Evolutionary conservation across 257 asterid species (phyloP).

Genomic region (Scutellaria galericulata): DNA sequence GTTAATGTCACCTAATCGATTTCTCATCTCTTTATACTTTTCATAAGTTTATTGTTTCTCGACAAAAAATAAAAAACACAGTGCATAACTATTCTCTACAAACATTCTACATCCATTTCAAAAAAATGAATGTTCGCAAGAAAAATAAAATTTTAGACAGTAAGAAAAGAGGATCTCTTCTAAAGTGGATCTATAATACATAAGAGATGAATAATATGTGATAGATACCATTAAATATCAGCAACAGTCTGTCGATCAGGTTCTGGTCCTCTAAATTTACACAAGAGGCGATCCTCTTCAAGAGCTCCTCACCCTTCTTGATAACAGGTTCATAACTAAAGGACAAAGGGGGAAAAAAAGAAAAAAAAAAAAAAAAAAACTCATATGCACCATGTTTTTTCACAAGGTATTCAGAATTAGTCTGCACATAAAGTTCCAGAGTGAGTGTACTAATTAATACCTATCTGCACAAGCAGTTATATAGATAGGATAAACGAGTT

Average conservation of each 20-base stretch:
- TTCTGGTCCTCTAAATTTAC: constrained; percentile 80
- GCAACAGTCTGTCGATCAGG: constrained; percentile 70
- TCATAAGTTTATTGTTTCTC: too few relatives aligned
- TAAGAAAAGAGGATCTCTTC: constrained; percentile 17
- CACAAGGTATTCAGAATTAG: constrained; percentile 15
- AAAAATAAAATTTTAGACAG: constrained; percentile 6
- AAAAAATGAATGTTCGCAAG: constrained; percentile 20
- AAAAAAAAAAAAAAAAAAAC: constrained; percentile 36
- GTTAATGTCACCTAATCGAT: too few relatives aligned
- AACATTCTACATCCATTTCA: constrained; percentile 16
- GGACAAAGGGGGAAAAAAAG: constrained; percentile 5
- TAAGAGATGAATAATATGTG: constrained; percentile 16
- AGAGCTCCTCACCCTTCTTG: constrained; percentile 83
- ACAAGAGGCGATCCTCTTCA: constrained; percentile 83
- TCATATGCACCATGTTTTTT: constrained; percentile 20
- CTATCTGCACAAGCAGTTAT: constrained; percentile 83
- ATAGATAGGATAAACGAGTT: constrained; percentile 82
- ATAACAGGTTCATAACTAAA: constrained; percentile 81
- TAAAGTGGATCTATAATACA: background rate
- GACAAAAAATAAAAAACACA: too few relatives aligned
- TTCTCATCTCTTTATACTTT: too few relatives aligned
- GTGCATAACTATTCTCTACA: background rate
- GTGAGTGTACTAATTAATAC: constrained; percentile 44
- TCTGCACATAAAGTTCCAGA: constrained; percentile 8
- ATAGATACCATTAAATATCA: constrained; percentile 78